Evolutionary conservation across 352 stramenopile genomes (phyloP).

Genomic region (Globisporangium orthogonon): DNA sequence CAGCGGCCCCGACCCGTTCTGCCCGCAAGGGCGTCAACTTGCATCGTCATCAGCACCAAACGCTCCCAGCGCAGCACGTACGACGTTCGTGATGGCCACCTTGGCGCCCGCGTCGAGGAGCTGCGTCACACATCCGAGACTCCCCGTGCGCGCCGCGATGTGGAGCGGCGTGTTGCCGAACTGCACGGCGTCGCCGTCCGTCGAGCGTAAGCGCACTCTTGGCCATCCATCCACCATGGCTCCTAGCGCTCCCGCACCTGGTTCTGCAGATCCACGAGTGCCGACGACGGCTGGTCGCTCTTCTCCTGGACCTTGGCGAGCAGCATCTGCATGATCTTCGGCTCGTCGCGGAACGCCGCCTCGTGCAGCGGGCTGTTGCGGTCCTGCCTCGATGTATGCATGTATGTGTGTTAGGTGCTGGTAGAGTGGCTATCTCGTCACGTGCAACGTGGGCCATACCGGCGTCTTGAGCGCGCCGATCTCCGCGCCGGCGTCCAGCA

Average conservation of each 20-base stretch:
- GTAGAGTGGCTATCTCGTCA: not conserved
- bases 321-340: conserved; percentile 41
- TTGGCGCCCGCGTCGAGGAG: conserved; percentile 47
- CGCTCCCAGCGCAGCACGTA: conserved; percentile 13
- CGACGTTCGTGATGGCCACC: conserved; percentile 41
- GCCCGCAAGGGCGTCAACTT: not conserved
- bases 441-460: conserved; percentile 14
- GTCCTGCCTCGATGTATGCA: conserved; percentile 26
- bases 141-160: conserved; percentile 58
- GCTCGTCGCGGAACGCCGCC: conserved; percentile 44
- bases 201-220: not conserved
- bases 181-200: conserved; percentile 14
- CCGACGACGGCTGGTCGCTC: conserved; percentile 20
- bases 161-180: conserved; percentile 79
- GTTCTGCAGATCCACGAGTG: conserved; percentile 54
- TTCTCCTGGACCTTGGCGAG: conserved; percentile 47
- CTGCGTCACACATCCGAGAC: conserved; percentile 31
- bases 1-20: conserved; percentile 68
- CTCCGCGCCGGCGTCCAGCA: conserved; percentile 55
- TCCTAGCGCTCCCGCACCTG: conserved; percentile 22
- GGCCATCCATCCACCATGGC: too few relatives aligned
- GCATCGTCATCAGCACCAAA: too few relatives aligned
- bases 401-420: not conserved
- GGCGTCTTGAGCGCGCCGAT: conserved; percentile 64
- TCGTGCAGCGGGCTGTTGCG: conserved; percentile 74